A percentile compares a stretch with the other conserved stretches of the same genome.
Evolutionary conservation across 176 grass and related monocot genomes (phyloP).

Genomic region (Echinochloa phyllopogon): DNA sequence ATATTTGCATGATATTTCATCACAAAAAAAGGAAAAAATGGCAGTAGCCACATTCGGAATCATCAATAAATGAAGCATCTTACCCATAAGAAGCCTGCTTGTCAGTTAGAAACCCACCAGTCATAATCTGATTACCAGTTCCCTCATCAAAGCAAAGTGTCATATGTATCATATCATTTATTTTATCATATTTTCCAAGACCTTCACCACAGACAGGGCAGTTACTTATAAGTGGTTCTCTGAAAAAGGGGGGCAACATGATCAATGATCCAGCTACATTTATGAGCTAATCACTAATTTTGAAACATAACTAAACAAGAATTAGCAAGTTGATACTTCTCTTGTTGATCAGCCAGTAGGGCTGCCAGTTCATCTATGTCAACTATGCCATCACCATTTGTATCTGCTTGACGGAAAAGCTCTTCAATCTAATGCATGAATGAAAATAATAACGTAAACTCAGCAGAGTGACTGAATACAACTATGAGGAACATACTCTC

Average conservation of each 20-base stretch:
- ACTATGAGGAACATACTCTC: constrained; percentile 30
- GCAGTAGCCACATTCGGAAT: constrained; percentile 11
- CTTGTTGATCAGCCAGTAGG: constrained; percentile 81
- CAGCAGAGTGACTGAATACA: background rate
- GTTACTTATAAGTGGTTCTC: constrained; percentile 93
- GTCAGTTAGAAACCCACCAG: constrained; percentile 94
- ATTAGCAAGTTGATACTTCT: constrained; percentile 63
- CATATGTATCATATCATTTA: constrained; percentile 99
- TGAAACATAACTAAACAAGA: constrained; percentile 28
- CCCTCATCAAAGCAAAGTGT: constrained; percentile 98
- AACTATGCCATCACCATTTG: constrained; percentile 90
- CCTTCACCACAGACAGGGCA: constrained; percentile 95
- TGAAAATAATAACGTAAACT: constrained; percentile 41
- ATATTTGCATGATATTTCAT: constrained; percentile 29
- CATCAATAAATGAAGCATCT: constrained; percentile 32
- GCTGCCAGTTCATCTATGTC: constrained; percentile 91
- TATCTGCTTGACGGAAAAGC: constrained; percentile 84
- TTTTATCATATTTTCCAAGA: constrained; percentile 88
- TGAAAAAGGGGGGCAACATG: constrained; percentile 47
- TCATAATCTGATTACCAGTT: constrained; percentile 96
- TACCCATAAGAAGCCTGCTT: constrained; percentile 97
- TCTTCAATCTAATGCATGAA: constrained; percentile 70
- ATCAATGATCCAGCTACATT: constrained; percentile 13
- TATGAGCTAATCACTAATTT: constrained; percentile 22
- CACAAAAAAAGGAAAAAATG: background rate